Evolutionary conservation across 75 land plant species (phyloP), one percentile per base, ranked within the genome.

Genomic region (Pinus albicaulis): DNA sequence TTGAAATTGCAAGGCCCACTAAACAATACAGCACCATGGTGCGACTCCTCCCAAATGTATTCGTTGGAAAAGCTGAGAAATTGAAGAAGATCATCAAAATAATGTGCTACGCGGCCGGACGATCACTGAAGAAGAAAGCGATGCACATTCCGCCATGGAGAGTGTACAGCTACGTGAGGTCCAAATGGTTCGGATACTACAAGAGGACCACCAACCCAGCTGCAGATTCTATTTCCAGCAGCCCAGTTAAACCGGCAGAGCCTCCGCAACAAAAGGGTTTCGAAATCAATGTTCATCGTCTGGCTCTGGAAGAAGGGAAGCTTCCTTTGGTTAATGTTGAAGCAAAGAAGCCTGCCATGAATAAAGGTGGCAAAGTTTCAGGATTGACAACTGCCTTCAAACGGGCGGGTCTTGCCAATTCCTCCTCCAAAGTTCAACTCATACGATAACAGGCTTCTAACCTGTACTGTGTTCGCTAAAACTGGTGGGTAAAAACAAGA

Each of bases 81-180:
- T n/a, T 80, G 25, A 15, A 57, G 12, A 55, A 52, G 36, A 58
- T 58, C 3, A 56, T 86, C 15, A 76, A 70, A 13, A 19, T 83
- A 16, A 74, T 86, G 85, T 80, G 77, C 24, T 77, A 80, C 5
- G 79, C 76, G 19, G 82, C 74, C 79, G 80, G 77, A 72, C 56
- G 57, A 24, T 86, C 88, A 0, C 62, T 86, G 25, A 86, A 76
- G 86, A 73, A 80, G 58, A 76, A 73, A 28, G 79, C 79, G 17
- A 80, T 86, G 82, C 78, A 65, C 5, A 52, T 86, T 17, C 86
- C 88, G 53, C 88, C 88, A 36, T 86, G 88, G 88, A 76, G 88
- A 34, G 83, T 83, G 57, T 79, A 71, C 16, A 65, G 63, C 10
- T 83, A 83, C 70, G 68, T 86, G 82, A 48, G 75, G 17, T 81